Base-by-base conservation (phyloP, 2,329 filamentous ascomycete species). In the Scedosporium dehoogii region DNA sequence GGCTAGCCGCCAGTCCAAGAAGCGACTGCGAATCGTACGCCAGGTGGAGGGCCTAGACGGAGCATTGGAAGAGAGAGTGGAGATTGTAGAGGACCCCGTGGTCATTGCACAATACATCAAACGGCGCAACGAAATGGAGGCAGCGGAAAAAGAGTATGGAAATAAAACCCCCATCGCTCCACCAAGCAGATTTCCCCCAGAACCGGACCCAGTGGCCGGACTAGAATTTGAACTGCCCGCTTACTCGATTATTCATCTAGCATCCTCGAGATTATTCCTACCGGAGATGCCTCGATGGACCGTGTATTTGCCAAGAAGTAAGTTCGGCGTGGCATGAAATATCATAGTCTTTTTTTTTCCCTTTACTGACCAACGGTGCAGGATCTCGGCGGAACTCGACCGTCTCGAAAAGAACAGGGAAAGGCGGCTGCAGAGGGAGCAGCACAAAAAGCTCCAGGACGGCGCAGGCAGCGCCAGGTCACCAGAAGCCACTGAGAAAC, bases 401-500 rank as follows among this genome's bases (percentile, higher is more conserved):
- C 89, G 94, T 67, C 84, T 99, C 38, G 85, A 94, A 70, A 90
- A 92, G 70, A 99, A 97, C 78, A 91, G 91, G 68, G 92, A 96
- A 66, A 88, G 93, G 66, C 86, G 92, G 66, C 87, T 93, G 70
- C 91, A 90, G 64, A 91, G 93, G 70, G 93, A 97, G 72, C 92
- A 93, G 71, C 89, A 91, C 69, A 97, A 96, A 74, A 87, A 85
- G 69, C 59, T 59, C 53, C 58, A 75, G 62, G 72, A 73, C 58
- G 73, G 71, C 64, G 67, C 71, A 51, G 77, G 74, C 59, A 80
- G 79, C 59, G 78, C 79, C 42, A 78, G 73, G 58, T 84, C 82
- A 33, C 82, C 82, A 25, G 81, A 81, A 64, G 69, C 72, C 33
- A 67, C 64, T 62, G 70, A 81, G 70, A 83, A 85, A 23, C 59